Evolutionary conservation across 1,284 basidiomycete species (phyloP).

Genomic region (Ganoderma leucocontextum): DNA sequence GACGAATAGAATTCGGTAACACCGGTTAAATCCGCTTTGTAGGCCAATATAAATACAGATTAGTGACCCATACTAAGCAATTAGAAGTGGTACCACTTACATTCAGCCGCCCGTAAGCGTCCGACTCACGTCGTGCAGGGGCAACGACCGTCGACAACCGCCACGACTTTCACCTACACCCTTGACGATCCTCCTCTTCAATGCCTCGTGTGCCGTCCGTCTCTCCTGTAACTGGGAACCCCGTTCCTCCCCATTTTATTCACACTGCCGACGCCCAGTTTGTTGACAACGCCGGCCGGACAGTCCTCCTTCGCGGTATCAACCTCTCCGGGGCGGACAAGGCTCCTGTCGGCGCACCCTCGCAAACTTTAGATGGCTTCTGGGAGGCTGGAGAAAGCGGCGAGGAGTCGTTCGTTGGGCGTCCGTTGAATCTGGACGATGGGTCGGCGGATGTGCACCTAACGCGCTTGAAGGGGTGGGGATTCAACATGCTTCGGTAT

Average conservation of each 20-base stretch:
- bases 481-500: conserved; percentile 93
- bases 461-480: conserved; percentile 88
- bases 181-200: conserved; percentile 4
- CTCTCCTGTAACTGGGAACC: conserved; percentile 76
- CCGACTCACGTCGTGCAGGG: background rate
- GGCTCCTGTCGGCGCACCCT: conserved; percentile 77
- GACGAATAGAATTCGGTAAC: background rate
- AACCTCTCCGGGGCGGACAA: conserved; percentile 93
- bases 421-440: conserved; percentile 85
- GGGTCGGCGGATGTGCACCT: conserved; percentile 91
- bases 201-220: conserved; percentile 68
- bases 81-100: conserved; percentile 6
- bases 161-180: background rate
- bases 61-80: conserved; percentile 4
- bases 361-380: conserved; percentile 78
- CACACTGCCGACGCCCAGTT: conserved; percentile 82
- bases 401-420: conserved; percentile 74
- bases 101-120: background rate
- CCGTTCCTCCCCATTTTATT: conserved; percentile 60
- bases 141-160: conserved; percentile 5
- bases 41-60: no score
- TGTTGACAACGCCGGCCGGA: conserved; percentile 85
- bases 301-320: conserved; percentile 89
- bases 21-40: background rate
- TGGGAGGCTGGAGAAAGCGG: conserved; percentile 89